Evolutionary conservation across 345 rosid species (phyloP), one percentile per base, ranked within the genome.

Genomic region (Pistacia vera): DNA sequence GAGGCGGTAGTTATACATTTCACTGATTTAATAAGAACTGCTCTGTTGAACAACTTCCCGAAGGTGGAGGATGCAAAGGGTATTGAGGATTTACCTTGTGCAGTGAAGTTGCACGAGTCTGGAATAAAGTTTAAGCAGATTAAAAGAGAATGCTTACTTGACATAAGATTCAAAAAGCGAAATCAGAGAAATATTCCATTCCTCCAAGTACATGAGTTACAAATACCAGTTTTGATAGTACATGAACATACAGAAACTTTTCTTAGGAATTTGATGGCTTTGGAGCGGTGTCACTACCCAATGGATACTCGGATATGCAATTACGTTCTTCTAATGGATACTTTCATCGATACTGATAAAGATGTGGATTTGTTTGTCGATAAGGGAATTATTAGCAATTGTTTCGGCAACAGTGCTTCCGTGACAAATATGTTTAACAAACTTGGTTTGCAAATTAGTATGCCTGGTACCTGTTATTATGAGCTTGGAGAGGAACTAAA

Each of bases 201-300:
- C 48, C 5, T 62, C 10, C 13, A 9, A 25, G 63, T 30, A 77
- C 13, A 58, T 0, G 70, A 68, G 62, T 14, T 69, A 1, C 20
- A 68, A 41, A 41, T 41, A 41, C 46, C 46, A 41, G 9, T 41
- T 5, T 41, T 41, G 9, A 41, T 41, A 7, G 13, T 14, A 77
- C 11, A 14, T 28, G 3, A 68, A 74, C 7, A 74, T 69, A 70
- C 60, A n/a, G 46, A 41, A 7, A 41, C 46, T 5, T 41, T n/a
- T 46, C 38, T 77, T 11, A 62, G 79, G 9, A 77, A 77, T 54
- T 20, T 70, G 2, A 77, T 76, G 79, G 79, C 79, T 1, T 46
- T 60, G 0, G 74, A 76, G 62, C 73, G 59, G 18, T 76, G 68
- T 11, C 75, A 77, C 41, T 69, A 70, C 25, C 69, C 68, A 13